Percentiles rank a stretch among this genome's conserved stretches.
These are phyloP conservation scores for Fusarium piperis DNA, from an alignment of 2,329 filamentous ascomycete genomes.

Conservation along the genomic window DNA sequence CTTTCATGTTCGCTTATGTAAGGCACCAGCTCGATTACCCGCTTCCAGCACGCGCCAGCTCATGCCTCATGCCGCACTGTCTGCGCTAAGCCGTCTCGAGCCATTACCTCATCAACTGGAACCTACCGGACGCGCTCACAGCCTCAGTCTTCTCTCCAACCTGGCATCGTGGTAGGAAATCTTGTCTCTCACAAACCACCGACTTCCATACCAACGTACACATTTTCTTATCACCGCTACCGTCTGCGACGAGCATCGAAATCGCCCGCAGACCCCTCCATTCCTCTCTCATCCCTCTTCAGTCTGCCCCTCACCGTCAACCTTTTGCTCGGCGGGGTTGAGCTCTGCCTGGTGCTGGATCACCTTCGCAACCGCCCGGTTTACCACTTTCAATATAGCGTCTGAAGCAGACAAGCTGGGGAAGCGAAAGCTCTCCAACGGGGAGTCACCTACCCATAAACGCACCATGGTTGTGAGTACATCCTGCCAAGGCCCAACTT, in stretches of 20 bases:
- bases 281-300: not conserved
- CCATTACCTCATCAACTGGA: constrained; percentile 44
- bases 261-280: constrained; percentile 19
- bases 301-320: constrained; percentile 19
- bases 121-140: constrained; percentile 17
- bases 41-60: constrained; percentile 16
- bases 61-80: constrained; percentile 24
- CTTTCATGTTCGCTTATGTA: constrained; percentile 28
- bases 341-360: constrained; percentile 51
- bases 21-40: constrained; percentile 4
- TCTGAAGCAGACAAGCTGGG: constrained; percentile 62
- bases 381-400: constrained; percentile 46
- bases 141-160: constrained; percentile 24
- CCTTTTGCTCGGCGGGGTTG: constrained; percentile 47
- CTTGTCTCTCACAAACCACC: constrained; percentile 25
- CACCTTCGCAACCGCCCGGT: constrained; percentile 35
- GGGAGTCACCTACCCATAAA: constrained; percentile 67
- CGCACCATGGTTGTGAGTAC: constrained; percentile 69
- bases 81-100: constrained; percentile 18
- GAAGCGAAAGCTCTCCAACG: constrained; percentile 74
- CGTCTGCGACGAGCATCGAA: constrained; percentile 23
- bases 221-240: constrained; percentile 9
- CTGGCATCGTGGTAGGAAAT: constrained; percentile 21
- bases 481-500: not conserved
- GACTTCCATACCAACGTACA: constrained; percentile 12